Conservation (phyloP, 345 rosid species). For the Ailanthus altissimus region DNA sequence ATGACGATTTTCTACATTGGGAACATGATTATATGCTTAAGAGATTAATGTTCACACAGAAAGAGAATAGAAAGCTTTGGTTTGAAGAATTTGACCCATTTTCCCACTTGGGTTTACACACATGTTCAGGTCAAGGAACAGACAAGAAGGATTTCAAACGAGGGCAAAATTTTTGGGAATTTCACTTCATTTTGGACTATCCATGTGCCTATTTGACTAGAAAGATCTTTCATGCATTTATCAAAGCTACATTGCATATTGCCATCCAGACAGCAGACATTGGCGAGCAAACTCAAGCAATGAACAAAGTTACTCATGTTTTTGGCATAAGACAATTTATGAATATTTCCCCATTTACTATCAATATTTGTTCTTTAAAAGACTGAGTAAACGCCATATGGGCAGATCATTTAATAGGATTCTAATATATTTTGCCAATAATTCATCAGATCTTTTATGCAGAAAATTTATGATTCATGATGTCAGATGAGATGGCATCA, state of each 20-base stretch:
- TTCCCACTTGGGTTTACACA: slow-evolving; percentile 26
- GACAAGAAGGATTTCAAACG: slow-evolving; percentile 19
- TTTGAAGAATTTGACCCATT: slow-evolving; percentile 46
- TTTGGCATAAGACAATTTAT: background rate
- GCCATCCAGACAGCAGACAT: slow-evolving; percentile 31
- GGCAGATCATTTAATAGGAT: background rate
- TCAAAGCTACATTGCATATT: slow-evolving; percentile 24
- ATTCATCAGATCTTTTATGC: background rate
- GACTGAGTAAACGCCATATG: background rate
- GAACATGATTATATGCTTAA: slow-evolving; percentile 22
- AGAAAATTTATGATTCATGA: background rate
- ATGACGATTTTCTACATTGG: slow-evolving; percentile 29
- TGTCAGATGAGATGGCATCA: slow-evolving; percentile 20
- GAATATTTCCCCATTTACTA: background rate
- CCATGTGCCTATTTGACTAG: slow-evolving; percentile 33
- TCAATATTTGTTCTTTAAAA: background rate
- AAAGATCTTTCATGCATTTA: slow-evolving; percentile 25
- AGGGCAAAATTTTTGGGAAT: slow-evolving; percentile 24
- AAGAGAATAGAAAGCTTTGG: slow-evolving; percentile 46
- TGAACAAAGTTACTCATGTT: background rate
- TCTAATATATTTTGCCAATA: background rate
- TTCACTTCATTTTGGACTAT: slow-evolving; percentile 34
- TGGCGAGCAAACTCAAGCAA: slow-evolving; percentile 39
- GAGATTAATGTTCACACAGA: slow-evolving; percentile 38
- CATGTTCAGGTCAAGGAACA: slow-evolving; percentile 21